Evolutionary conservation across 176 grass and related monocot species (phyloP).

Genomic region (Phragmites australis): DNA sequence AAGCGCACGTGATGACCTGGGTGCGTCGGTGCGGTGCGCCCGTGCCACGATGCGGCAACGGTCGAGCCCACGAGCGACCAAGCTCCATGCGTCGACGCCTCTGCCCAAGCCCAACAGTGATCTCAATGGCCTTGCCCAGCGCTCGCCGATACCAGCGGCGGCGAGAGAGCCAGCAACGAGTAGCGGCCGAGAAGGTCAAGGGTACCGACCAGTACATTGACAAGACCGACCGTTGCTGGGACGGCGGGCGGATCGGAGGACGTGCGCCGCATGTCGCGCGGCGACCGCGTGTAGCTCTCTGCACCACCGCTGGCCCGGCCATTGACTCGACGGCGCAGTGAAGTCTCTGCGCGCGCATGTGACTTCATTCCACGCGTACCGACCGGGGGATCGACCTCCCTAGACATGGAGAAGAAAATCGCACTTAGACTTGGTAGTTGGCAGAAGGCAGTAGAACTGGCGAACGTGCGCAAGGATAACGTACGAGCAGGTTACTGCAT

Average conservation of each 20-base stretch:
- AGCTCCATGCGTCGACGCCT: no score
- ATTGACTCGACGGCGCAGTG: neutral
- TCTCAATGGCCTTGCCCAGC: no score
- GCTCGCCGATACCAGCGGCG: no score
- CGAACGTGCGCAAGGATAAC: neutral
- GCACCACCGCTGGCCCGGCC: neutral
- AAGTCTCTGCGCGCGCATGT: neutral
- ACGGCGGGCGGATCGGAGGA: neutral
- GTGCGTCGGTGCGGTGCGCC: neutral
- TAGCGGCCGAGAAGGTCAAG: no score
- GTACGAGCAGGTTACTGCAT: neutral
- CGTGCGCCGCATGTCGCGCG: constrained; percentile 4
- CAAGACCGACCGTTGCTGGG: neutral
- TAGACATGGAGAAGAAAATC: no score
- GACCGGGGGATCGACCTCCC: neutral
- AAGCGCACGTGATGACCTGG: neutral
- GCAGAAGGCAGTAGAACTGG: neutral
- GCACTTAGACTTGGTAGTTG: neutral
- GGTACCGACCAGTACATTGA: neutral
- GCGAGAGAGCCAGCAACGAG: no score
- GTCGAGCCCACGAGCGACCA: neutral
- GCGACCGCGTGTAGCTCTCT: neutral
- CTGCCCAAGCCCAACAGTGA: no score
- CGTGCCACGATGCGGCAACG: neutral
- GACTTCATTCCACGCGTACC: neutral